A percentile compares a stretch with the other conserved stretches of the same genome.
These are phyloP conservation scores for Cryptococcus hybrid DNA, from an alignment of 1,284 basidiomycete species.

Conservation along the genomic window DNA sequence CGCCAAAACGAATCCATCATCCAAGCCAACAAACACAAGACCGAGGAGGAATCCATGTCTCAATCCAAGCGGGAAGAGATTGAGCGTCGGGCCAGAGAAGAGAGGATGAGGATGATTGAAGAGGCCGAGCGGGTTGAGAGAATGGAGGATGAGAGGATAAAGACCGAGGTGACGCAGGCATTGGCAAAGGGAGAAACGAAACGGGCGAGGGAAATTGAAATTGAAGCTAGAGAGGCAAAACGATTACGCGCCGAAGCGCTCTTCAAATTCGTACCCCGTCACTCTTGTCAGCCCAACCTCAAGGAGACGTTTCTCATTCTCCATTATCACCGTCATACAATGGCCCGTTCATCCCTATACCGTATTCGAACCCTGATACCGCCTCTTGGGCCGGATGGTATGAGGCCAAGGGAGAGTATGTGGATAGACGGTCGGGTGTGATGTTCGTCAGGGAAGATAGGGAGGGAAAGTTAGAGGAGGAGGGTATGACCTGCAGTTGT, in stretches of 20 bases:
- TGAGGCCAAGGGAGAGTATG: slow-evolving; percentile 28
- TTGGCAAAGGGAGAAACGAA: slow-evolving; percentile 58
- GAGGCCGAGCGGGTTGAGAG: slow-evolving; percentile 65
- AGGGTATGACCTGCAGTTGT: slow-evolving; percentile 75
- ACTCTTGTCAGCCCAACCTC: not conserved
- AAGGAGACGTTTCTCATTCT: slow-evolving; percentile 15
- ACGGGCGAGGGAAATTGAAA: slow-evolving; percentile 58
- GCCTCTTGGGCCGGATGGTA: slow-evolving; percentile 28
- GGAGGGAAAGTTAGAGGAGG: slow-evolving; percentile 78
- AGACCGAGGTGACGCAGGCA: slow-evolving; percentile 68
- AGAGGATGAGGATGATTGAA: slow-evolving; percentile 58
- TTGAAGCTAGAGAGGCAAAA: slow-evolving; percentile 39
- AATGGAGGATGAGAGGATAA: slow-evolving; percentile 51
- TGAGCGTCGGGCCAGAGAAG: slow-evolving; percentile 67
- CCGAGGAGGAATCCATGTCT: slow-evolving; percentile 52
- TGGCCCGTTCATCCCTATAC: slow-evolving; percentile 47
- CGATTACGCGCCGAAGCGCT: slow-evolving; percentile 27
- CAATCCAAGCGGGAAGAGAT: slow-evolving; percentile 66
- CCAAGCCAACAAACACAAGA: slow-evolving; percentile 71
- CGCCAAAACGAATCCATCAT: slow-evolving; percentile 76
- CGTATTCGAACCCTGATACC: slow-evolving; percentile 36
- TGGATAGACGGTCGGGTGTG: slow-evolving; percentile 54
- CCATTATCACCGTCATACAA: slow-evolving; percentile 41
- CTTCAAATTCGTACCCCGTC: slow-evolving; percentile 28
- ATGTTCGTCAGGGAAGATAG: slow-evolving; percentile 72